Conservation (phyloP, 192 early-diverging fungal genomes). For the Backusella liffmaniae region DNA sequence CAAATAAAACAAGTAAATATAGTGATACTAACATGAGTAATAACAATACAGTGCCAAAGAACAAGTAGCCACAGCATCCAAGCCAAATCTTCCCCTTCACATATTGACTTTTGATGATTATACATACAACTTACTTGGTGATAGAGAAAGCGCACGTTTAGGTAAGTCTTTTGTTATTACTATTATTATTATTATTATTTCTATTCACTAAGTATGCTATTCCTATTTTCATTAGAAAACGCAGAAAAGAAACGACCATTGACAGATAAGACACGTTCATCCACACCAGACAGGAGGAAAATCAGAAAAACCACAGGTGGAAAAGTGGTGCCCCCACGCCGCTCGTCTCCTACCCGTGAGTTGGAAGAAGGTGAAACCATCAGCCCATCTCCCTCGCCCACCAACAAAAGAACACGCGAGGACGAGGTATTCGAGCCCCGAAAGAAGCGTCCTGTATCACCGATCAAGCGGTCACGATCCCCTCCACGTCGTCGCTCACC, state of each 20-base stretch:
- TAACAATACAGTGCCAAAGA: not conserved
- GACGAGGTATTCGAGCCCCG: not conserved
- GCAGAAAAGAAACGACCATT: not conserved
- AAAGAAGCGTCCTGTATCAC: not conserved
- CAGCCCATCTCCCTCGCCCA: constrained; percentile 27
- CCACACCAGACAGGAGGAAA: not conserved
- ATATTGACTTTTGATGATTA: not conserved
- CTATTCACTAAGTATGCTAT: not conserved
- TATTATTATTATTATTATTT: no score
- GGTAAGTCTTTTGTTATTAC: not conserved
- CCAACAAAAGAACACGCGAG: not conserved
- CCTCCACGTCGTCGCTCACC: not conserved
- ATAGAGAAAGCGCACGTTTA: not conserved
- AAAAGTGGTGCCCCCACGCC: not conserved
- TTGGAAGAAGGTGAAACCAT: constrained; percentile 29
- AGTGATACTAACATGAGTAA: not conserved
- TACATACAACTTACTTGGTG: not conserved
- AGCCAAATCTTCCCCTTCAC: not conserved
- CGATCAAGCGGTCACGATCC: not conserved
- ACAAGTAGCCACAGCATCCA: not conserved
- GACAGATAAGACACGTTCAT: not conserved
- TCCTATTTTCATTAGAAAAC: not conserved
- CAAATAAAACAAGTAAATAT: not conserved
- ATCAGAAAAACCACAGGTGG: not conserved
- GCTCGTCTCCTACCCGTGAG: constrained; percentile 1